Evolutionary conservation across 2,329 filamentous ascomycete species (phyloP), one percentile per base, ranked within the genome.

Genomic region (Colletotrichum costaricense): DNA sequence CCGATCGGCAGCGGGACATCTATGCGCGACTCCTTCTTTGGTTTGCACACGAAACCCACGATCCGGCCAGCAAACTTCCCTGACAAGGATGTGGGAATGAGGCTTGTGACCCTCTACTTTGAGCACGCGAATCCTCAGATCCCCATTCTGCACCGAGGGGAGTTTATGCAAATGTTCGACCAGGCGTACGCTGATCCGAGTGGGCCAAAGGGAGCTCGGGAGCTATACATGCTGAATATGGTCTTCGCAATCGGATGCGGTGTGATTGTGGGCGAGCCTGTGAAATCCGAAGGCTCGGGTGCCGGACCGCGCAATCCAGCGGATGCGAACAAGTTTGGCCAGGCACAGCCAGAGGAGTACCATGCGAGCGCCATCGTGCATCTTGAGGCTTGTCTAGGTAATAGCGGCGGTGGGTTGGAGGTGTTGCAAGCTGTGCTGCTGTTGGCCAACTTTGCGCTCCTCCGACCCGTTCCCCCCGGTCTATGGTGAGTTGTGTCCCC

Each of bases 41-140:
- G 96, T n/a, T 86, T 98, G 57, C 95, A 98, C 78, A 97, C 94
- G 2, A 95, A 93, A 78, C 95, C 95, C 2, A 95, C 92, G 19
- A 97, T 98, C 80, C 92, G 94, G 74, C 93, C 94, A 57, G 95
- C 95, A 0, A 88, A 91, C 0, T 98, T 98, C 77, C 97, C 97
- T 0, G 91, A 94, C 75, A 91, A 90, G 75, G 90, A 93, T 38
- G 86, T 98, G 3, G 96, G 92, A 1, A 83, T 89, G 67, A 90
- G 91, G 73, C 88, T 98, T 22, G 92, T 94, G 49, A 90, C 92
- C 67, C 88, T 98, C 49, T 98, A 98, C 82, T 98, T 98, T 81
- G 95, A 98, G 83, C 94, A 98, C 81, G 95, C 96, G 1, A 98
- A 98, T 80, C 95, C 96, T 5, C 96, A 98, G 82, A 97, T 98